phyloP scores from a whole-genome alignment of 2,329 filamentous ascomycete species.

The Lasiodiplodia sp. region DNA sequence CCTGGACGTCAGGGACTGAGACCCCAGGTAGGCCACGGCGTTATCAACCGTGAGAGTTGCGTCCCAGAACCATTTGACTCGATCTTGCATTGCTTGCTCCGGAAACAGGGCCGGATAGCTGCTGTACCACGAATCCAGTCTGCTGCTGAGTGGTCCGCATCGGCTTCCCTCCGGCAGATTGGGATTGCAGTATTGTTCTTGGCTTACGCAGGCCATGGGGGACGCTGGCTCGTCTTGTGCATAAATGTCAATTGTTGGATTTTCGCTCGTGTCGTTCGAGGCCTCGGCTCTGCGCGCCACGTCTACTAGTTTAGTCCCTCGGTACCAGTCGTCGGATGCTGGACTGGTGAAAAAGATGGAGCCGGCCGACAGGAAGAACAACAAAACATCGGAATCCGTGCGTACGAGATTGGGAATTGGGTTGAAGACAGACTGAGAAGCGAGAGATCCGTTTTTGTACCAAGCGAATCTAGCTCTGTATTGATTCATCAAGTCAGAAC shows the following conservation, averaged over 20 bases:
- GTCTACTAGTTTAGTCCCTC: too few species aligned
- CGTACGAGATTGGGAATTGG: not conserved
- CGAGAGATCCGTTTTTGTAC: not conserved
- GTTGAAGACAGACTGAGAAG: not conserved
- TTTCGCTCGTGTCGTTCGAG: too few species aligned
- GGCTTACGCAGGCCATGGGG: slow-evolving; percentile 26
- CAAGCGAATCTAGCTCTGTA: not conserved
- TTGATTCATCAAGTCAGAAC: not conserved
- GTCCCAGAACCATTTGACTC: not conserved
- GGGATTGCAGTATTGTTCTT: slow-evolving; percentile 30
- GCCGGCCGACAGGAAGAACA: not conserved
- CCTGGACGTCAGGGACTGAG: not conserved
- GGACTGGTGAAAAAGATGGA: not conserved
- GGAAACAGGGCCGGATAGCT: not conserved
- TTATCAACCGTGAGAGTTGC: not conserved
- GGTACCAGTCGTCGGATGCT: not conserved
- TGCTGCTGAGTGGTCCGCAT: slow-evolving; percentile 14
- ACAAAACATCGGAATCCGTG: not conserved
- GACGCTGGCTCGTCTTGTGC: slow-evolving; percentile 25
- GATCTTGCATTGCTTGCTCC: not conserved
- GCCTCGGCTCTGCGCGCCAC: too few species aligned
- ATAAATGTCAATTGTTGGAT: not conserved
- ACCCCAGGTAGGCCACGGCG: not conserved
- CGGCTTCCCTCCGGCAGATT: slow-evolving; percentile 2
- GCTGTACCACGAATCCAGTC: not conserved